Conservation (phyloP, 1,139 yeast genomes). For the Saccharomyces hybrid region DNA sequence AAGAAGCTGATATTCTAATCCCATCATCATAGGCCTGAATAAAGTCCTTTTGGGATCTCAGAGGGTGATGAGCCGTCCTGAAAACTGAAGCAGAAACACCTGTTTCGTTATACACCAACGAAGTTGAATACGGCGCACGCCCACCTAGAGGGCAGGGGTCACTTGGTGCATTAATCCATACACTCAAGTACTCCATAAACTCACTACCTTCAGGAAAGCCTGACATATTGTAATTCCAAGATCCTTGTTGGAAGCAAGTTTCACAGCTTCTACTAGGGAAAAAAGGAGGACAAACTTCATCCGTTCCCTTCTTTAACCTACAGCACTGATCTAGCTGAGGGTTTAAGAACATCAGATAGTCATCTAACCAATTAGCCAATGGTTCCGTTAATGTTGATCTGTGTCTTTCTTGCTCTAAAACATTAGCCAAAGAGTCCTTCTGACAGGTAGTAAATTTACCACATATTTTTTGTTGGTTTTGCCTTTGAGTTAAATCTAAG, state of each 20-base stretch:
- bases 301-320: slow-evolving; percentile 46
- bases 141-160: slow-evolving; percentile 96
- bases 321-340: slow-evolving; percentile 87
- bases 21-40: slow-evolving; percentile 74
- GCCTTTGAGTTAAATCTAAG: slow-evolving; percentile 52
- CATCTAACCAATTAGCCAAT: slow-evolving; percentile 88
- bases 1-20: slow-evolving; percentile 55
- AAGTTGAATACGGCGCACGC: slow-evolving; percentile 74
- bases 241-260: slow-evolving; percentile 53
- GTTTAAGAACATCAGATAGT: slow-evolving; percentile 76
- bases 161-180: slow-evolving; percentile 80
- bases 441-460: slow-evolving; percentile 84
- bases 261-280: slow-evolving; percentile 70
- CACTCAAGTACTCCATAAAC: slow-evolving; percentile 62
- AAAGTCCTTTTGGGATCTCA: slow-evolving; percentile 77
- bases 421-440: slow-evolving; percentile 66
- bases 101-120: slow-evolving; percentile 43
- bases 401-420: slow-evolving; percentile 77
- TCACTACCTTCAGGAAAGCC: slow-evolving; percentile 76
- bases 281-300: slow-evolving; percentile 54
- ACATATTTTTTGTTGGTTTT: slow-evolving; percentile 66
- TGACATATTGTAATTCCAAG: slow-evolving; percentile 67
- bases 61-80: slow-evolving; percentile 73
- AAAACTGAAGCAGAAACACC: slow-evolving; percentile 55
- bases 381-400: slow-evolving; percentile 72